Evolutionary conservation across 257 asterid genomes (phyloP).

Genomic region (Buddleja alternifolia): DNA sequence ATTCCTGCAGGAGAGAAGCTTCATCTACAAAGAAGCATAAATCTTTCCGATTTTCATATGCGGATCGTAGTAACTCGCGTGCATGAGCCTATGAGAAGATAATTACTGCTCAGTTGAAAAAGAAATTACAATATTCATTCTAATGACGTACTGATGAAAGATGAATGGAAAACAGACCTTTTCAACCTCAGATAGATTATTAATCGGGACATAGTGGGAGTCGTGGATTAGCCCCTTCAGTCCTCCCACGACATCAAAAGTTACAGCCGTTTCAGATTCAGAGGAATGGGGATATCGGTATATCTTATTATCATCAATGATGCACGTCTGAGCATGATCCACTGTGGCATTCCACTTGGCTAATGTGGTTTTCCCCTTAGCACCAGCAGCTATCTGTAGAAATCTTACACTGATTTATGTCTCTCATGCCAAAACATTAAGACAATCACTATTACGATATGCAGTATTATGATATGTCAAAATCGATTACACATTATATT

Average conservation of each 20-base stretch:
- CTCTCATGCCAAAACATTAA: background rate
- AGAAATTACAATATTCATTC: background rate
- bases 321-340: constrained; percentile 50
- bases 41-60: constrained; percentile 34
- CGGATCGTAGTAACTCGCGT: constrained; percentile 28
- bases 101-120: background rate
- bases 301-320: constrained; percentile 24
- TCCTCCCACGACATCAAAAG: constrained; percentile 38
- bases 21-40: constrained; percentile 28
- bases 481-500: too few relatives aligned
- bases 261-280: constrained; percentile 19
- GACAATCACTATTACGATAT: too few relatives aligned
- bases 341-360: constrained; percentile 35
- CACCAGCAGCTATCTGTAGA: constrained; percentile 36
- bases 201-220: constrained; percentile 30
- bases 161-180: too few relatives aligned
- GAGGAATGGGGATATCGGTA: constrained; percentile 23
- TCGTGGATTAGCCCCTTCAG: constrained; percentile 38
- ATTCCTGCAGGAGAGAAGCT: constrained; percentile 33
- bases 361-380: background rate
- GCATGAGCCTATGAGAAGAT: constrained; percentile 35
- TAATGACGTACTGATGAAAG: too few relatives aligned
- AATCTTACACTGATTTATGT: constrained; percentile 5
- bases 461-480: too few relatives aligned
- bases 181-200: constrained; percentile 21